Percentiles rank a stretch among this genome's conserved stretches.
These are phyloP conservation scores for Leersia perrieri DNA, from an alignment of 176 grass and related monocot species.

Conservation along the genomic window DNA sequence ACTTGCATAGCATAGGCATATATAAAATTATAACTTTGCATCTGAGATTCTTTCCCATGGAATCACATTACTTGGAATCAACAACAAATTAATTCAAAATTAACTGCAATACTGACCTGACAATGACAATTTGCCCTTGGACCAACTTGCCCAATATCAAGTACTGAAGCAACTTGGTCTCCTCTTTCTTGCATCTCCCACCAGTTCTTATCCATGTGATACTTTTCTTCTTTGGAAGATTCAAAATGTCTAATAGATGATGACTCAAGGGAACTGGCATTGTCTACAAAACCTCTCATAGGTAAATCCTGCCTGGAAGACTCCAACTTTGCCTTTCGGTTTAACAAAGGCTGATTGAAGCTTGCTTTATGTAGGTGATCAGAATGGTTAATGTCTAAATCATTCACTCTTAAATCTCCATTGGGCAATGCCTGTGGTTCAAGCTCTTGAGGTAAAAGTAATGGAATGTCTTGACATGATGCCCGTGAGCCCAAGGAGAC, in stretches of 20 bases:
- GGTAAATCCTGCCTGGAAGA: constrained; percentile 80
- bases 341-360: constrained; percentile 66
- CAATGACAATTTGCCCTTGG: constrained; percentile 72
- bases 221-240: constrained; percentile 36
- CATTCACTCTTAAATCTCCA: constrained; percentile 50
- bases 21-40: neutral
- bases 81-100: constrained; percentile 14
- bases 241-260: constrained; percentile 48
- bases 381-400: constrained; percentile 45
- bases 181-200: constrained; percentile 95
- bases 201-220: constrained; percentile 75
- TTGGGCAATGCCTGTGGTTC: constrained; percentile 52
- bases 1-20: constrained; percentile 4
- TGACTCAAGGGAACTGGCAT: constrained; percentile 48
- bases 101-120: constrained; percentile 62
- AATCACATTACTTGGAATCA: neutral
- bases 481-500: constrained; percentile 39
- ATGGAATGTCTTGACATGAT: constrained; percentile 67
- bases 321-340: constrained; percentile 71
- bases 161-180: constrained; percentile 67
- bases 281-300: constrained; percentile 90
- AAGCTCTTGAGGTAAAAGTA: constrained; percentile 85
- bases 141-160: constrained; percentile 85
- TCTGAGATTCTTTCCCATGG: neutral
- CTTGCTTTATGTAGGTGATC: constrained; percentile 51